These are phyloP conservation scores for Phytophthora pluvialis DNA, from an alignment of 352 stramenopile genomes.

Conservation along the genomic window DNA sequence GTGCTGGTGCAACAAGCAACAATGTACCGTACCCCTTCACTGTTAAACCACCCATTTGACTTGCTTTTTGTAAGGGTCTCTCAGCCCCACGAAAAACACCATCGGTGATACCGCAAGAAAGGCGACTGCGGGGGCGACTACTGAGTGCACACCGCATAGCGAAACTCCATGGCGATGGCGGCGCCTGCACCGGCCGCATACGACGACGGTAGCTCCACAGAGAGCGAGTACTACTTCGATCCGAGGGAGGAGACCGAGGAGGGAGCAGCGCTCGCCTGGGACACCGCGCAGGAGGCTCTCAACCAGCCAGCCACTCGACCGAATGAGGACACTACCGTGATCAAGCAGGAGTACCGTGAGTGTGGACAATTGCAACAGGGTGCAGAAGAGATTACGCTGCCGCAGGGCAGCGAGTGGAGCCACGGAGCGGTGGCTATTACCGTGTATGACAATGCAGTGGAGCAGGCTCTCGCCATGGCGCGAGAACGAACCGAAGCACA, in stretches of 20 bases:
- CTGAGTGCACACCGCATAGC: background rate
- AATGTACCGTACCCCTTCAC: background rate
- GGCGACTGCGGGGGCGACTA: background rate
- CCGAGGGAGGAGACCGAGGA: conserved; percentile 8
- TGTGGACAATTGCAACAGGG: background rate
- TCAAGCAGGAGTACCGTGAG: conserved; percentile 9
- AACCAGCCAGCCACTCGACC: background rate
- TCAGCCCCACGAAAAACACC: too few relatives aligned
- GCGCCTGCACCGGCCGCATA: conserved; percentile 3
- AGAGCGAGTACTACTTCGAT: conserved; percentile 41
- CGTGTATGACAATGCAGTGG: conserved; percentile 10
- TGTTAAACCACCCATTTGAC: background rate
- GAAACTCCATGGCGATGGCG: conserved; percentile 1
- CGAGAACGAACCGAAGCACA: background rate
- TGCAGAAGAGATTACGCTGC: conserved; percentile 7
- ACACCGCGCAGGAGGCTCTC: background rate
- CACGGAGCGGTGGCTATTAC: conserved; percentile 7
- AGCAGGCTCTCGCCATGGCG: conserved; percentile 21
- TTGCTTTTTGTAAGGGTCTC: conserved; percentile 2
- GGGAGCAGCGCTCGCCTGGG: background rate
- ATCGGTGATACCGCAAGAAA: too few relatives aligned
- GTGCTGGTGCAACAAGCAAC: too few relatives aligned
- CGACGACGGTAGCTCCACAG: conserved; percentile 42
- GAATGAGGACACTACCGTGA: conserved; percentile 1
- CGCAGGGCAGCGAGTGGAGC: conserved; percentile 37